Percentiles rank a stretch among this genome's conserved stretches.
phyloP scores from a whole-genome alignment of 805 yeast species.

The Saturnispora mendoncae region DNA sequence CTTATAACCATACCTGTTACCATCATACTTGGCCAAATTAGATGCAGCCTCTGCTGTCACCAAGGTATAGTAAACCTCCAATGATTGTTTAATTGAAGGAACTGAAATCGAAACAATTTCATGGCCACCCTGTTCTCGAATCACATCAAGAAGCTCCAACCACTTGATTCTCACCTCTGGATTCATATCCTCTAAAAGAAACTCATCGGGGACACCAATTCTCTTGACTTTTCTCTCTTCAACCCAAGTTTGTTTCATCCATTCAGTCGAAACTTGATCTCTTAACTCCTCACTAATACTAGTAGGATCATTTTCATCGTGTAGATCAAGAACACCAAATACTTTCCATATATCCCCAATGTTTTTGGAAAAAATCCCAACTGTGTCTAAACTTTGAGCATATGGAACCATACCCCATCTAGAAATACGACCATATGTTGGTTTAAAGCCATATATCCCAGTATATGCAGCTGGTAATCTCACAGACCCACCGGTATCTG shows the following conservation, averaged over 20 bases:
- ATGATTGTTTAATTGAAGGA: slow-evolving; percentile 54
- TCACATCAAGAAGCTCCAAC: slow-evolving; percentile 33
- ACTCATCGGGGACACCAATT: slow-evolving; percentile 72
- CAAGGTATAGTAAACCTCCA: slow-evolving; percentile 79
- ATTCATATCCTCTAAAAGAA: slow-evolving; percentile 47
- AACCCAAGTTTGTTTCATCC: slow-evolving; percentile 7
- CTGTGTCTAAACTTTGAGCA: slow-evolving; percentile 92
- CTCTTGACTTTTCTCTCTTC: slow-evolving; percentile 22
- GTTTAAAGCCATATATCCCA: slow-evolving; percentile 81
- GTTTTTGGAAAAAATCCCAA: slow-evolving; percentile 64
- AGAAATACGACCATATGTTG: slow-evolving; percentile 85
- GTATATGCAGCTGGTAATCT: slow-evolving; percentile 87
- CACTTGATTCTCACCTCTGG: slow-evolving; percentile 39
- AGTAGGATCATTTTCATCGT: slow-evolving; percentile 78
- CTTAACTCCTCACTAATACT: slow-evolving; percentile 36
- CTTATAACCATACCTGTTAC: slow-evolving; percentile 71
- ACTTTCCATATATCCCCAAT: slow-evolving; percentile 38
- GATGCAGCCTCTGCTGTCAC: slow-evolving; percentile 94
- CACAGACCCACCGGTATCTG: slow-evolving; percentile 97
- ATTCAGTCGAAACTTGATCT: slow-evolving; percentile 9
- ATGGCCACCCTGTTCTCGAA: slow-evolving; percentile 47
- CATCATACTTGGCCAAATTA: slow-evolving; percentile 83
- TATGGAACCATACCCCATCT: slow-evolving; percentile 89
- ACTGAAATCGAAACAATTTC: slow-evolving; percentile 56
- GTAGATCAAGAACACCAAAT: slow-evolving; percentile 45